Evolutionary conservation across 2,329 filamentous ascomycete species (phyloP), one percentile per base, ranked within the genome.

Genomic region (Colletotrichum aenigma): DNA sequence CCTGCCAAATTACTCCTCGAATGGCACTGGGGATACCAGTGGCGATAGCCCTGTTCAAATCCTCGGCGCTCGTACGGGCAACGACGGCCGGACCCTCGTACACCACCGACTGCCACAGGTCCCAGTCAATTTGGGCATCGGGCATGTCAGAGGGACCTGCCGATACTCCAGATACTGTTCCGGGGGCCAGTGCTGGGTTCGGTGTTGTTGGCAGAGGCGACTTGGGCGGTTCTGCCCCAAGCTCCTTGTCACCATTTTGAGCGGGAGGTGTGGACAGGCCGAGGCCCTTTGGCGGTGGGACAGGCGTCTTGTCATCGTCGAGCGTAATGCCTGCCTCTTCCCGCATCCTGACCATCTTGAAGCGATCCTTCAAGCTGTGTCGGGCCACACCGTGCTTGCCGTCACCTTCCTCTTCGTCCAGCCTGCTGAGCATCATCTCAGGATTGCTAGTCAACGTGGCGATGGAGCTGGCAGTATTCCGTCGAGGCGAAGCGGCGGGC

Each of bases 1-100:
- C 96, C 85, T 99, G 97, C 97, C 97, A 99, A 66, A 99, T 96
- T 4, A 99, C 97, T n/a, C 97, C 97, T 74, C 97, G 93, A 77
- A 99, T 98, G 4, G 96, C 96, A 79, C 94, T 96, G 2, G 97
- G 97, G 73, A 99, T 99, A 36, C 97, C 97, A 52, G 94, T 94
- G 66, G 96, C 95, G 79, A 99, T 98, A 26, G 97, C 96, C 78
- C 91, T 92, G 82, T 96, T 98, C 73, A 99, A 87, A 83, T 98
- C 96, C 80, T 97, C 95, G 0, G 96, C 90, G 81, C 96, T 98
- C 6, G 95, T 96, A 75, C 95, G 92, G 13, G 95, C 94, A 66
- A 98, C 94, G 12, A 95, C 96, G 32, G 95, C 92, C 18, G 96
- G 96, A 0, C 97, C 97, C 86, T 98, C 95, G 79, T 98, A 97